Percentiles rank a stretch among this genome's conserved stretches.
Evolutionary conservation across 148 eudicot genomes (phyloP).

Genomic region (Polygonum aviculare): DNA sequence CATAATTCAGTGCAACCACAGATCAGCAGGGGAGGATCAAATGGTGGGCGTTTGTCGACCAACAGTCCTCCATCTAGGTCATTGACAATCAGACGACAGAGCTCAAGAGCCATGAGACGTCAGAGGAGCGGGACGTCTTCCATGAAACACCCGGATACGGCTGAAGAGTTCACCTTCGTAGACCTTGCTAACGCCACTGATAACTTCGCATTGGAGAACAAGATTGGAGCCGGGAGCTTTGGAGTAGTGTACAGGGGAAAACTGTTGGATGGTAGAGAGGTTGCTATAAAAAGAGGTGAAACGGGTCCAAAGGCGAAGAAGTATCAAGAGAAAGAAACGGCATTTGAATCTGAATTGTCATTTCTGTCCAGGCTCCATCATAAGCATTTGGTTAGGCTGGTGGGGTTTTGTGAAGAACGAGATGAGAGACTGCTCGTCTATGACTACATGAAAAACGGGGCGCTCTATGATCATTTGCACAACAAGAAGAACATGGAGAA

Average conservation of each 20-base stretch:
- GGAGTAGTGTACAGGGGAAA: conserved; percentile 89
- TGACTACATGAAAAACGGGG: conserved; percentile 89
- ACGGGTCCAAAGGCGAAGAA: conserved; percentile 45
- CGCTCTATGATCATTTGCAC: conserved; percentile 79
- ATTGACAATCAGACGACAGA: conserved; percentile 70
- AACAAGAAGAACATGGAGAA: conserved; percentile 55
- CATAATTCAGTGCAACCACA: conserved; percentile 94
- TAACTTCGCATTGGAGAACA: conserved; percentile 64
- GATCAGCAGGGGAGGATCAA: conserved; percentile 45
- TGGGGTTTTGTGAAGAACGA: conserved; percentile 86
- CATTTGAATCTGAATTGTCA: conserved; percentile 80
- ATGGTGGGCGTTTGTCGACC: conserved; percentile 30
- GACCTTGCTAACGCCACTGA: conserved; percentile 68
- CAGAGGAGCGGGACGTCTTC: conserved; percentile 94
- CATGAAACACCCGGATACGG: conserved; percentile 50
- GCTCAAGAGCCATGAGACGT: conserved; percentile 66
- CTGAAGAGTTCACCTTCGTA: conserved; percentile 62
- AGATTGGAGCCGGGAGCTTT: conserved; percentile 85
- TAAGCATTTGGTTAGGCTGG: conserved; percentile 84
- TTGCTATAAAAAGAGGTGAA: conserved; percentile 87
- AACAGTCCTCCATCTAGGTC: conserved; percentile 62
- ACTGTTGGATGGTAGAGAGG: conserved; percentile 69
- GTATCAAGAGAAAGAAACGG: conserved; percentile 77
- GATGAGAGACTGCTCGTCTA: conserved; percentile 88
- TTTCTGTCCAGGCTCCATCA: conserved; percentile 87